These are phyloP conservation scores for Trichoderma simmonsii DNA, from an alignment of 2,329 filamentous ascomycete genomes.

Conservation along the genomic window DNA sequence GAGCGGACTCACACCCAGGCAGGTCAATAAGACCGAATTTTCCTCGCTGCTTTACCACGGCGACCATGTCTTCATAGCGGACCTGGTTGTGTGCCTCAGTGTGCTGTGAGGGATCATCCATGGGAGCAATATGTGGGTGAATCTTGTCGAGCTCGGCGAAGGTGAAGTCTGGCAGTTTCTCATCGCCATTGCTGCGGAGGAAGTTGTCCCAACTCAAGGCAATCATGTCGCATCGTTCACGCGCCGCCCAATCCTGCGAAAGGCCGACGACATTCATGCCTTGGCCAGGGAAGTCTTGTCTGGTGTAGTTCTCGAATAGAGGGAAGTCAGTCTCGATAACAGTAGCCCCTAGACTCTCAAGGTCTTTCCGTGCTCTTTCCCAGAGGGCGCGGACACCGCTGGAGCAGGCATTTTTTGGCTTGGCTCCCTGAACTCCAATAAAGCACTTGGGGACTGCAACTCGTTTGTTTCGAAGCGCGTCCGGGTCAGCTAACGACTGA, in stretches of 20 bases:
- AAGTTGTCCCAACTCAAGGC: neutral
- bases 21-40: neutral
- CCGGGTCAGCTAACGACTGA: neutral
- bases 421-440: neutral
- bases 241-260: neutral
- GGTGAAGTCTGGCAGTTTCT: neutral
- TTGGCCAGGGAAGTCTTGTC: neutral
- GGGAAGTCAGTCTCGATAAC: neutral
- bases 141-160: neutral
- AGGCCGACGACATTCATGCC: neutral
- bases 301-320: neutral
- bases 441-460: neutral
- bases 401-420: neutral
- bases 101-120: neutral
- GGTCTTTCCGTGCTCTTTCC: neutral
- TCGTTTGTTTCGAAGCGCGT: neutral
- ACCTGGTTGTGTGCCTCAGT: neutral
- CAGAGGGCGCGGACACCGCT: neutral
- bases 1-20: neutral
- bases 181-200: neutral
- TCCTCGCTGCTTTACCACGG: neutral
- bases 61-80: neutral
- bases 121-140: neutral
- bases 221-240: neutral
- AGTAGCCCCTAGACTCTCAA: neutral